These are phyloP conservation scores for Metschnikowia lachancei DNA, from an alignment of 805 yeast genomes.

Conservation along the genomic window DNA sequence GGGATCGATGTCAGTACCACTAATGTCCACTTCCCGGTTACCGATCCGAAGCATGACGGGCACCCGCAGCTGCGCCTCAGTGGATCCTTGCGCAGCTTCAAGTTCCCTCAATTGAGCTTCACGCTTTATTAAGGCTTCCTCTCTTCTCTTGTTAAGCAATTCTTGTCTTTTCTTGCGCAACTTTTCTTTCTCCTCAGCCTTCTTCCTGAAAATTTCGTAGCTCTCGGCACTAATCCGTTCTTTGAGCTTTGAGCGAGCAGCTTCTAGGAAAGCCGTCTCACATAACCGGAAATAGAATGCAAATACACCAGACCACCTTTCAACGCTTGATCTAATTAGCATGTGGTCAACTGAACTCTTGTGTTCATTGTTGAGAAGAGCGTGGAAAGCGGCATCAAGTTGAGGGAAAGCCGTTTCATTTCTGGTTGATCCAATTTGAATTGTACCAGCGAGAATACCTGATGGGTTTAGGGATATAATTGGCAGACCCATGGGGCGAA, in stretches of 20 bases:
- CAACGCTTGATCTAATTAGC: constrained; percentile 49
- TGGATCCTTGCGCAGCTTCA: constrained; percentile 5
- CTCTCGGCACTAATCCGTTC: constrained; percentile 50
- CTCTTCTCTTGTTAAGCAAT: constrained; percentile 27
- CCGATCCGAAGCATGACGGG: constrained; percentile 74
- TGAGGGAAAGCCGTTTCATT: constrained; percentile 15
- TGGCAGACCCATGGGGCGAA: constrained; percentile 24
- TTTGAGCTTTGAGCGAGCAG: constrained; percentile 7
- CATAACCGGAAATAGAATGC: constrained; percentile 17
- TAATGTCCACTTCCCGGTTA: constrained; percentile 75
- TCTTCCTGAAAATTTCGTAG: constrained; percentile 32
- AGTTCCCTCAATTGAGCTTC: constrained; percentile 30
- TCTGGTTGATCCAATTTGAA: constrained; percentile 3
- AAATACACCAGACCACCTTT: constrained; percentile 66
- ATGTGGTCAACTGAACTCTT: constrained; percentile 17
- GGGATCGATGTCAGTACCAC: constrained; percentile 90
- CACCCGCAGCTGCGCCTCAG: constrained; percentile 17
- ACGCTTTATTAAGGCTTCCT: constrained; percentile 27
- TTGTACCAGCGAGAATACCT: constrained; percentile 8
- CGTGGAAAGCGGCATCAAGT: constrained; percentile 27
- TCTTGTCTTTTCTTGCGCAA: constrained; percentile 30
- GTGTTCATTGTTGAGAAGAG: constrained; percentile 15
- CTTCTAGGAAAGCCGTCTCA: constrained; percentile 3
- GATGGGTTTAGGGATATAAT: constrained; percentile 12
- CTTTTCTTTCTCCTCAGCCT: constrained; percentile 29